Evolutionary conservation across 345 rosid genomes (phyloP), one percentile per base, ranked within the genome.

Genomic region (Gossypium raimondii): DNA sequence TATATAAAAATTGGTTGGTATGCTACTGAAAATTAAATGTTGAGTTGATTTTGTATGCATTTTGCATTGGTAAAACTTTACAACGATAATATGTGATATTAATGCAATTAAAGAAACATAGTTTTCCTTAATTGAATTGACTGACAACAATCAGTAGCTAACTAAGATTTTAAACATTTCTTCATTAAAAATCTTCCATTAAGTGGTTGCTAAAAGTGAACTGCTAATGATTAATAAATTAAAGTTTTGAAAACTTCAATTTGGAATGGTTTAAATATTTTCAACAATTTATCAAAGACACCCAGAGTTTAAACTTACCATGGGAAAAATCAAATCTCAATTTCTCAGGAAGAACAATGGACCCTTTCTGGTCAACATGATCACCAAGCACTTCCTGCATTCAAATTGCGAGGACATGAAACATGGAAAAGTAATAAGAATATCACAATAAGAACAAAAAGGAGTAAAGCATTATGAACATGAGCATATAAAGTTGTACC

Each of bases 281-380:
- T 9, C 29, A 65, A 65, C 10, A 0, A 2, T 18, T 61, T 11
- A 43, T 43, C 50, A 43, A 65, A 43, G 14, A 65, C 29, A 10
- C 4, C 27, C 52, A 11, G 9, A 65, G 27, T 18, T 24, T n/a
- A 20, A 61, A 75, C 84, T 81, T 88, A 96, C 98, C 94, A 56
- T 96, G 99, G 72, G 97, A 93, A 85, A 96, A 96, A 84, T 96
- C 99, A 78, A 86, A 96, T 85, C 99, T 87, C 80, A 96, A 73
- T 76, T 96, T 96, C 83, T 93, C 99, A 68, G 97, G 97, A 70
- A 96, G 97, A 82, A 96, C 98, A 53, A 93, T 89, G 52, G 99
- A 96, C 75, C 98, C 99, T 83, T 96, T 93, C 86, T 93, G 98
- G 80, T 96, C 98, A 80, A 96, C 87, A 80, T 96, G 99, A 86